A percentile compares a stretch with the other conserved stretches of the same genome.
phyloP scores from a whole-genome alignment of 768 basidiomycete species.

The Boletus eberwhitei region DNA sequence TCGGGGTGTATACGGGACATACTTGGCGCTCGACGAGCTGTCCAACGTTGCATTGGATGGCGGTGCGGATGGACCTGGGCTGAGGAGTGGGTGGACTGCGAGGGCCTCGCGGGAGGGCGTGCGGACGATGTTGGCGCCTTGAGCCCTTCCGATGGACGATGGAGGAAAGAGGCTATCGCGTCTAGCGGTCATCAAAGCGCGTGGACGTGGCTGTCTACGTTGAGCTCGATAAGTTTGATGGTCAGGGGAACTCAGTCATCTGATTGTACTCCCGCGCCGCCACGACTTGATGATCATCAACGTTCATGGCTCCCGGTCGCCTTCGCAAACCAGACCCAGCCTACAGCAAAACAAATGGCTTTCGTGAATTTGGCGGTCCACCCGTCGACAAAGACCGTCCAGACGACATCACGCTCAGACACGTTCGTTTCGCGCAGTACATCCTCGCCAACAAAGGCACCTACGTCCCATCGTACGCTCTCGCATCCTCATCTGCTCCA shows the following conservation, averaged over 20 bases:
- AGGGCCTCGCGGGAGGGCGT: conserved; percentile 52
- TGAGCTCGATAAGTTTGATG: background rate
- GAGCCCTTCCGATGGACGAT: conserved; percentile 51
- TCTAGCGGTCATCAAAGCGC: conserved; percentile 32
- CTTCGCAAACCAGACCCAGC: conserved; percentile 13
- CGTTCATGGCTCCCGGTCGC: conserved; percentile 2
- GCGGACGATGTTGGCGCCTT: conserved; percentile 42
- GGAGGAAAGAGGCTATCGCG: conserved; percentile 44
- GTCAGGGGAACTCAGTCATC: background rate
- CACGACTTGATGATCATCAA: background rate
- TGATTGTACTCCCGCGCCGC: background rate
- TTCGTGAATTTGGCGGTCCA: conserved; percentile 15
- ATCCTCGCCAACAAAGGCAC: conserved; percentile 39
- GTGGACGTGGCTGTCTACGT: background rate
- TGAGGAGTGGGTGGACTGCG: conserved; percentile 64
- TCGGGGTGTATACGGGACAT: conserved; percentile 75
- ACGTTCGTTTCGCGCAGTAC: conserved; percentile 37
- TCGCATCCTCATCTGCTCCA: background rate
- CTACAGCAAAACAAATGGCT: conserved; percentile 19
- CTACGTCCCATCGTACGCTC: conserved; percentile 39
- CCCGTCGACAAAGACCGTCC: conserved; percentile 15
- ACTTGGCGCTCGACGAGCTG: conserved; percentile 36
- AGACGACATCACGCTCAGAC: conserved; percentile 27
- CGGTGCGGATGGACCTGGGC: conserved; percentile 10
- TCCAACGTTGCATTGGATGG: background rate